Conservation (phyloP, 371 early-diverging fungal species). For the Actinomortierella wolfii region DNA sequence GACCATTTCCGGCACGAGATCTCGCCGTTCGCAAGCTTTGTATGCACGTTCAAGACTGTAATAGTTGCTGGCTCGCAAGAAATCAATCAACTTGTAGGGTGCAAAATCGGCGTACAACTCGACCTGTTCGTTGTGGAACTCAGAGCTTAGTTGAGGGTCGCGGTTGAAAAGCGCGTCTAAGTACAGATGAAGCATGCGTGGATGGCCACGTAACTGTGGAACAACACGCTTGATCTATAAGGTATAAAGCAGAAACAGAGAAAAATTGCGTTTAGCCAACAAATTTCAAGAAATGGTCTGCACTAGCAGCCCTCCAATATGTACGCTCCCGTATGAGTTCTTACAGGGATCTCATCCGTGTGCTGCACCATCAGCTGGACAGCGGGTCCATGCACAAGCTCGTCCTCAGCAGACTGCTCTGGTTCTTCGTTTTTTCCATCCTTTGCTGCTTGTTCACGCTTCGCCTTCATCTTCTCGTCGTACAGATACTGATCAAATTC, state of each 20-base stretch:
- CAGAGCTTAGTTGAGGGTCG: conserved; percentile 74
- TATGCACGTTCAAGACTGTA: conserved; percentile 86
- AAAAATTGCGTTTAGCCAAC: too few relatives aligned
- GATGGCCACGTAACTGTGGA: conserved; percentile 59
- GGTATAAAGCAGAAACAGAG: conserved; percentile 6
- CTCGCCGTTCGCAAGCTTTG: conserved; percentile 80
- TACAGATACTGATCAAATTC: conserved; percentile 77
- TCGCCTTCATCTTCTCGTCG: conserved; percentile 44
- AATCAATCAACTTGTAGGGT: conserved; percentile 74
- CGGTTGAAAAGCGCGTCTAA: conserved; percentile 84
- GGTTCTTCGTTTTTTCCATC: conserved; percentile 19
- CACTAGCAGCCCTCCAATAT: conserved; percentile 8
- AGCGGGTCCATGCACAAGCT: conserved; percentile 52
- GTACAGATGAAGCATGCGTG: conserved; percentile 79
- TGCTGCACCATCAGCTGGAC: conserved; percentile 83
- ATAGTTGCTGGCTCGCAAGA: conserved; percentile 77
- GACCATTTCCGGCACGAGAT: conserved; percentile 94
- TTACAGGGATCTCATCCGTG: conserved; percentile 83
- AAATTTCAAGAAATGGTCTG: neutral
- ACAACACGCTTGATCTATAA: conserved; percentile 66
- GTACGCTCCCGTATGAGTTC: neutral
- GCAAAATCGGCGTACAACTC: conserved; percentile 94
- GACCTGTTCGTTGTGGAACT: conserved; percentile 86
- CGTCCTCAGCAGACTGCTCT: conserved; percentile 21
- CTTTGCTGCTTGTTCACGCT: conserved; percentile 7